These are phyloP conservation scores for Lipomyces spencermartinsiae DNA, from an alignment of 805 yeast genomes.

Conservation along the genomic window DNA sequence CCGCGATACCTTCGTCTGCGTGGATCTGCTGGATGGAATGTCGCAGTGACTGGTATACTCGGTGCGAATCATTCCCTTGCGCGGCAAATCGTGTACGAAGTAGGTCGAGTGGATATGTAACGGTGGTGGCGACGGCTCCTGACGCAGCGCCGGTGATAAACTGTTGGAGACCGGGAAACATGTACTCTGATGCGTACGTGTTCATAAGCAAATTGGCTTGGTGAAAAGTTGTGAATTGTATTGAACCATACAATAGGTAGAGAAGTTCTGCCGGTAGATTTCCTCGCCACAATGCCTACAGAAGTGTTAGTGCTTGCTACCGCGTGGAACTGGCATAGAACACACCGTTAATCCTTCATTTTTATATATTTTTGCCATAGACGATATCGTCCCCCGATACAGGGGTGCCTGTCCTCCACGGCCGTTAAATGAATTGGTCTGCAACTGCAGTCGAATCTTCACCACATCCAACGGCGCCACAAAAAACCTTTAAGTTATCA, in stretches of 20 bases:
- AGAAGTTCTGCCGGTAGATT: conserved; percentile 88
- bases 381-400: conserved; percentile 32
- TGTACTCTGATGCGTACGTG: conserved; percentile 35
- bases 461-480: conserved; percentile 82
- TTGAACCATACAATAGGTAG: conserved; percentile 84
- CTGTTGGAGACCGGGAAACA: conserved; percentile 49
- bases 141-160: conserved; percentile 74
- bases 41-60: conserved; percentile 42
- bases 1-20: conserved; percentile 52
- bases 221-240: conserved; percentile 79
- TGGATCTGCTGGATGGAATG: conserved; percentile 48
- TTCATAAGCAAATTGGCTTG: conserved; percentile 56
- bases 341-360: conserved; percentile 65
- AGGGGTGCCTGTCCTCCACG: not conserved
- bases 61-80: conserved; percentile 46
- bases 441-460: conserved; percentile 76
- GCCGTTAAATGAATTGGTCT: conserved; percentile 42
- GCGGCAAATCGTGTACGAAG: conserved; percentile 86
- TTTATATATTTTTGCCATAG: conserved; percentile 53
- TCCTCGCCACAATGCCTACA: conserved; percentile 74
- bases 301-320: not conserved
- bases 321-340: not conserved
- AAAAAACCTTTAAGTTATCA: conserved; percentile 52
- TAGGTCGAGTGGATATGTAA: conserved; percentile 90
- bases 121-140: conserved; percentile 73